Base-by-base conservation (phyloP, 2,329 filamentous ascomycete species). In the Stagonosporopsis cucurbitacearum region DNA sequence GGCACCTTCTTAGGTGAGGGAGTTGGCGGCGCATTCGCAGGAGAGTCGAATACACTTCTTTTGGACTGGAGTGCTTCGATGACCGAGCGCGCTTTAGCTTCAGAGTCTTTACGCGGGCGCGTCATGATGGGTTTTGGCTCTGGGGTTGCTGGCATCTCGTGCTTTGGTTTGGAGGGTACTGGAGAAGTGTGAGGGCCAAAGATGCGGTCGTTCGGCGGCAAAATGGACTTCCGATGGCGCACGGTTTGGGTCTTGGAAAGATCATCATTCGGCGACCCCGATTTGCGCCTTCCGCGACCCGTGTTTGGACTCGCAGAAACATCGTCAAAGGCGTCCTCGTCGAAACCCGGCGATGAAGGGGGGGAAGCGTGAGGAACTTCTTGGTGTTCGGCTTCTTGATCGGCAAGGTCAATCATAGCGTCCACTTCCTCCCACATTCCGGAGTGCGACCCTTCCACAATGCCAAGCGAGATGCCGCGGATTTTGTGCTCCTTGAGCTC, bases 351-450 rank as follows among this genome's bases (percentile, higher is more conserved):
- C 13, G 80, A 81, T 1, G 84, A 86, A 6, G 84, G 83, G 30
- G 75, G 73, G 7, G 84, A 85, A 32, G 79, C 75, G 35, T 80
- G 79, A 30, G 81, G 80, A 20, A 79, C 77, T 19, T 81, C 77
- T 55, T 86, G 83, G 23, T 87, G 84, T 49, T 87, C 84, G 42
- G 84, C 84, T 63, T 88, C 85, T 60, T 88, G 80, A 41, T 87
- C 87, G 41, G 91, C 91, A n/a, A 96, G 79, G 30, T 90, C 89
- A 70, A 96, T 95, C 76, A 96, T 93, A 13, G 90, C 90, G 72
- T 95, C 90, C 1, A 92, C 91, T 71, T 95, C 90, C 65, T 87
- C 86, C 90, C 90, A 96, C 42, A 90, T 79, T 12, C 79, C 78
- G 12, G 82, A 81, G 20, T 86, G 82, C 6, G 82, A 71, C 6